phyloP scores from a whole-genome alignment of 148 eudicot species.

The Simmondsia chinensis region DNA sequence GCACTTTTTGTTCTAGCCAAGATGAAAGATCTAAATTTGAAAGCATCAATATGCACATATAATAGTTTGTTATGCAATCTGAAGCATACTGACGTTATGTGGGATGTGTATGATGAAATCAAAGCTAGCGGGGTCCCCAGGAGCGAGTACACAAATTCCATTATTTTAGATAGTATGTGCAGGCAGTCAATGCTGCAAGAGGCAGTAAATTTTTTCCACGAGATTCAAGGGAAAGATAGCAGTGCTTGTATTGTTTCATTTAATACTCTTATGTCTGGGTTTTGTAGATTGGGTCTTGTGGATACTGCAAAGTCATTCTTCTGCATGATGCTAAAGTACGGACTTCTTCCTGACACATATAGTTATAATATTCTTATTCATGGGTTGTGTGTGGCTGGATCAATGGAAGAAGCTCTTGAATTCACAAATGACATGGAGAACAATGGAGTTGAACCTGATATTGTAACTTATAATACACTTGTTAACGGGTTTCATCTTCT shows the following conservation, averaged over 20 bases:
- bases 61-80: constrained; percentile 65
- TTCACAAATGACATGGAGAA: constrained; percentile 56
- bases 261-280: constrained; percentile 57
- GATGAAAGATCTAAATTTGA: constrained; percentile 60
- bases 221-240: constrained; percentile 22
- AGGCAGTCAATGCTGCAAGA: constrained; percentile 54
- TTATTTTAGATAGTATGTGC: constrained; percentile 63
- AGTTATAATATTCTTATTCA: constrained; percentile 75
- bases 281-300: constrained; percentile 56
- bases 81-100: constrained; percentile 39
- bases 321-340: constrained; percentile 65
- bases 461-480: constrained; percentile 65
- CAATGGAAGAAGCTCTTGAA: constrained; percentile 68
- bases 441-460: constrained; percentile 60
- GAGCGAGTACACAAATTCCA: constrained; percentile 48
- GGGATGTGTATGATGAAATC: constrained; percentile 52
- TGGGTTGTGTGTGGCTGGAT: constrained; percentile 63
- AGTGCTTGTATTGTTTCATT: constrained; percentile 34
- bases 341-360: constrained; percentile 61
- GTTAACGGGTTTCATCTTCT: constrained; percentile 62
- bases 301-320: constrained; percentile 66
- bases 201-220: constrained; percentile 43
- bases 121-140: constrained; percentile 31
- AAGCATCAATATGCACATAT: constrained; percentile 59
- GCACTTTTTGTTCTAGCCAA: constrained; percentile 58